Evolutionary conservation across 768 basidiomycete genomes (phyloP).

Genomic region (Russula vinacea): DNA sequence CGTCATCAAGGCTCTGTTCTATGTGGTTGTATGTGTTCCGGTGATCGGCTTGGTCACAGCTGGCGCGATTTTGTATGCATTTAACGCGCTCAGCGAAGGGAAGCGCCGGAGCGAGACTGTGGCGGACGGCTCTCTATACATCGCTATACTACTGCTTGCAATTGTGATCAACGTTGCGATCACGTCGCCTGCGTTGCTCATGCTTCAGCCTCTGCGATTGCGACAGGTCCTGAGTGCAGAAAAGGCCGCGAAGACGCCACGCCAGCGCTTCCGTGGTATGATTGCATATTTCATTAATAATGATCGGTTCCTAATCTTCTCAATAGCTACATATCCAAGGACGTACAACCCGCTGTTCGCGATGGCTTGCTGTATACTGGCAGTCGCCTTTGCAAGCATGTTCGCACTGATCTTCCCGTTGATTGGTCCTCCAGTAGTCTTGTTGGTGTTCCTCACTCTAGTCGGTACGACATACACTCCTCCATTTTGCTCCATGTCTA

Average conservation of each 20-base stretch:
- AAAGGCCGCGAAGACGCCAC: slow-evolving; percentile 63
- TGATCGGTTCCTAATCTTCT: not conserved
- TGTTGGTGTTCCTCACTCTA: slow-evolving; percentile 62
- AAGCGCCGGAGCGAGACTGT: slow-evolving; percentile 43
- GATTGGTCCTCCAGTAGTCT: slow-evolving; percentile 64
- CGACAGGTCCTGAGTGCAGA: slow-evolving; percentile 56
- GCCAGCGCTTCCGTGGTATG: slow-evolving; percentile 75
- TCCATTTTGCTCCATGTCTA: not conserved
- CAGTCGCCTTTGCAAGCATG: slow-evolving; percentile 66
- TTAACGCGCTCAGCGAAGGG: slow-evolving; percentile 52
- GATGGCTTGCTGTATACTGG: slow-evolving; percentile 61
- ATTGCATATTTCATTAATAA: slow-evolving; percentile 4
- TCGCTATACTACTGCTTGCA: slow-evolving; percentile 56
- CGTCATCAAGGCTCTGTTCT: slow-evolving; percentile 63
- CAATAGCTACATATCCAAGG: slow-evolving; percentile 64
- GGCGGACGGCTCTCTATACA: slow-evolving; percentile 69
- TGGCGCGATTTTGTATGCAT: slow-evolving; percentile 68
- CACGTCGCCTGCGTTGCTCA: slow-evolving; percentile 63
- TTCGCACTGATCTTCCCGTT: slow-evolving; percentile 76
- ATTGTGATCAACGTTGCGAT: slow-evolving; percentile 64
- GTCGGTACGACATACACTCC: slow-evolving; percentile 48
- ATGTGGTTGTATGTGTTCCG: slow-evolving; percentile 50
- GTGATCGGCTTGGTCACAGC: slow-evolving; percentile 61
- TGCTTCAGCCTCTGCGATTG: slow-evolving; percentile 68
- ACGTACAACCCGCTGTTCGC: slow-evolving; percentile 69